Evolutionary conservation across 257 asterid species (phyloP), one percentile per base, ranked within the genome.

Genomic region (Plantago elongata): DNA sequence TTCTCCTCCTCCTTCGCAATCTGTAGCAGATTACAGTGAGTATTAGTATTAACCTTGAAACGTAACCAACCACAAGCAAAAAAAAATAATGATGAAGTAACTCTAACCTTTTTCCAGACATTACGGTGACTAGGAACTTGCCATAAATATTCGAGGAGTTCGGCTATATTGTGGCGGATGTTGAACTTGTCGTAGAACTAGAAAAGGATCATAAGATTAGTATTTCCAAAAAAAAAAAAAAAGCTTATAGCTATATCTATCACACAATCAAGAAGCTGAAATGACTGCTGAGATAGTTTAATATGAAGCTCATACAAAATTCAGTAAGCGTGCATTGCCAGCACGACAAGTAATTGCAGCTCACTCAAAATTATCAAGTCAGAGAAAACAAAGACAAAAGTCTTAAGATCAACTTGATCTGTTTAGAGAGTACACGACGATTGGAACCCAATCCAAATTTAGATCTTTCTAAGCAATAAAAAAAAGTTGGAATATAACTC

Each of bases 181-280:
- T 89, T 93, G 55, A 93, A 93, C 82, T 93, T 93, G 89, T 93
- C 99, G 78, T 93, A 93, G 80, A 93, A 93, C 99, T 93, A 89
- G 70, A 65, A 14, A 13, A 57, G 57, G 68, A 72, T 16, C 65
- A 72, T 5, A 62, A 37, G 71, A 38, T 61, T 34, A 34, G 34
- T 59, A 52, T 17, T 15, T 14, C 16, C 27, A 51, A n/a, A 10
- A 51, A 51, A 17, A 51, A 17, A 51, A 11, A 9, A 14, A 0
- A 52, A n/a, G 30, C 18, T 27, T 18, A 27, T 27, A 4, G 2
- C 37, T 54, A 13, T 54, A 54, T 40, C 11, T 22, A 18, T 18
- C 40, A 34, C 40, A 34, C 40, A 34, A 34, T 34, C 40, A 34
- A 34, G 40, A 34, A 7, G 40, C 40, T 34, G 40, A 34, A 34